A percentile compares a stretch with the other conserved stretches of the same genome.
These are phyloP conservation scores for Talaromyces piceae DNA, from an alignment of 2,329 filamentous ascomycete genomes.

Conservation along the genomic window DNA sequence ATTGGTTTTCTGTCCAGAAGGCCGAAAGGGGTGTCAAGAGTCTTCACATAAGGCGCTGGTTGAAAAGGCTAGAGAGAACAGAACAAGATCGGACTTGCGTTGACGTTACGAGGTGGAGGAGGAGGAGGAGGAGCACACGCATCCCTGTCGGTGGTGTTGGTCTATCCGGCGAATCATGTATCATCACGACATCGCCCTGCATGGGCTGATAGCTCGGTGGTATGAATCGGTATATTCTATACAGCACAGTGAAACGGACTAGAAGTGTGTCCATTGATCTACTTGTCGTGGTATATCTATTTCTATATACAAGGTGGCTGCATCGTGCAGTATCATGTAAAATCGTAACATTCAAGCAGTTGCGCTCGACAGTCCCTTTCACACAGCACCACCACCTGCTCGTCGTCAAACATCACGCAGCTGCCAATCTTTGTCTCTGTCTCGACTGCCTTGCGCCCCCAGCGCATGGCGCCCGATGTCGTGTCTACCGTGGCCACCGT, in stretches of 20 bases:
- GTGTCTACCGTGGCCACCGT: constrained; percentile 13
- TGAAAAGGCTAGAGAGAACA: not conserved
- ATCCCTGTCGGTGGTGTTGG: not conserved
- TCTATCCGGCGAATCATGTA: not conserved
- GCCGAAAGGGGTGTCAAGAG: no score
- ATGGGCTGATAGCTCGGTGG: not conserved
- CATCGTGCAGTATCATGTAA: constrained; percentile 53
- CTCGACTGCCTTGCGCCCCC: constrained; percentile 21
- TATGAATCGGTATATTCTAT: no score
- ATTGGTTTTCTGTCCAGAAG: not conserved
- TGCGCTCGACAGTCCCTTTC: constrained; percentile 62
- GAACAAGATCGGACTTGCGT: not conserved
- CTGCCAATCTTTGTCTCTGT: constrained; percentile 41
- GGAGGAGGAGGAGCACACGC: not conserved
- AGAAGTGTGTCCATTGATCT: not conserved
- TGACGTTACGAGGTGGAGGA: no score
- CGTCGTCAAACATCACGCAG: constrained; percentile 84
- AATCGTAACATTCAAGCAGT: constrained; percentile 78
- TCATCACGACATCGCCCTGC: not conserved
- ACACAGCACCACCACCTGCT: constrained; percentile 80
- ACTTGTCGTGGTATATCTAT: not conserved
- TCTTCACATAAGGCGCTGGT: no score
- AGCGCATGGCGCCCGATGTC: constrained; percentile 18
- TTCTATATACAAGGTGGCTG: not conserved
- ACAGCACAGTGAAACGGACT: no score